Conservation (phyloP, 2,329 filamentous ascomycete species). For the Lasiodiplodia theobromae region DNA sequence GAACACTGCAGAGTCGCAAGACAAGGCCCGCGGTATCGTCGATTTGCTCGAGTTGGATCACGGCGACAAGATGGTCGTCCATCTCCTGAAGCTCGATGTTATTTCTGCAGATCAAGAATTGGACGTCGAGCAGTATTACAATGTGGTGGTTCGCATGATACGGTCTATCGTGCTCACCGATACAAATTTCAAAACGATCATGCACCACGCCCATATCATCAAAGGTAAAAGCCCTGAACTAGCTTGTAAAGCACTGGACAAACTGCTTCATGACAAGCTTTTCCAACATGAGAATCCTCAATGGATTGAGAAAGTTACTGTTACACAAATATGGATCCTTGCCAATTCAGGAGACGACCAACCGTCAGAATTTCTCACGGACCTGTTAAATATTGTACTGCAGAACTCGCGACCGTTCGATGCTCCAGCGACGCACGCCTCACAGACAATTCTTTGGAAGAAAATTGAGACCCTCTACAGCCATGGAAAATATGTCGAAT, state of each 20-base stretch:
- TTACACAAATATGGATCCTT: conserved; percentile 73
- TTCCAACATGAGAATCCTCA: conserved; percentile 56
- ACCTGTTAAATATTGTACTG: neutral
- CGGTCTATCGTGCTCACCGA: conserved; percentile 66
- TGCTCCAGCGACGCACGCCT: conserved; percentile 68
- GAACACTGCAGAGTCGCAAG: conserved; percentile 52
- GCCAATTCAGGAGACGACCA: conserved; percentile 46
- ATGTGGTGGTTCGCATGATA: conserved; percentile 59
- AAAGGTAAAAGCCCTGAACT: conserved; percentile 44
- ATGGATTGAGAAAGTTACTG: conserved; percentile 73
- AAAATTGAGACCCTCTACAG: conserved; percentile 67
- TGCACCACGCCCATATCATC: conserved; percentile 73
- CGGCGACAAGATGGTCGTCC: conserved; percentile 69
- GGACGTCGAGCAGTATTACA: conserved; percentile 50
- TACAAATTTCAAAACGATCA: conserved; percentile 68
- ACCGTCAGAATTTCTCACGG: conserved; percentile 34
- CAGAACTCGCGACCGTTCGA: conserved; percentile 53
- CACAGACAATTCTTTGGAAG: conserved; percentile 82
- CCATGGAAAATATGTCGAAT: conserved; percentile 59
- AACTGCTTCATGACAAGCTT: conserved; percentile 68
- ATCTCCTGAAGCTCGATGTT: conserved; percentile 73
- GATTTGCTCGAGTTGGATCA: conserved; percentile 67
- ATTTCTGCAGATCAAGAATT: conserved; percentile 55
- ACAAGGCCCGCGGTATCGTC: conserved; percentile 66
- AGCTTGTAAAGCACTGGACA: conserved; percentile 63